Conservation (phyloP, 108 stramenopile species). For the Pseudonitzschia pungens region DNA sequence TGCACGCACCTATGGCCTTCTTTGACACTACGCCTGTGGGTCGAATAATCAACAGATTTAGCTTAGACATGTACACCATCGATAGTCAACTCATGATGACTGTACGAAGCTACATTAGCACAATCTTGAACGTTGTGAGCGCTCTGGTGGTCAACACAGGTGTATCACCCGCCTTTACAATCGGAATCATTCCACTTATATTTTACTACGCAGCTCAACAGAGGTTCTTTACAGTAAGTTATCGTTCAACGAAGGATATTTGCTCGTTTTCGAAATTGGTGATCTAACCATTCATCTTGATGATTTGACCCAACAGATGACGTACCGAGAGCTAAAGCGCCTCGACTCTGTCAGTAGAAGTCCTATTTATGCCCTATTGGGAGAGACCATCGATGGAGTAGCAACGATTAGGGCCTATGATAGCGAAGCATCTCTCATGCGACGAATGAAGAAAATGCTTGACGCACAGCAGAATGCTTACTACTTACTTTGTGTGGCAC, state of each 20-base stretch:
- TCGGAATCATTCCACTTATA: slow-evolving; percentile 60
- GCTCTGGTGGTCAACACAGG: slow-evolving; percentile 77
- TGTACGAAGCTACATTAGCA: slow-evolving; percentile 67
- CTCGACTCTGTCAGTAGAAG: slow-evolving; percentile 79
- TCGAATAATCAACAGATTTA: slow-evolving; percentile 58
- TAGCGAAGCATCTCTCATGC: slow-evolving; percentile 65
- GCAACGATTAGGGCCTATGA: slow-evolving; percentile 91
- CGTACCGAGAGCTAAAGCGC: slow-evolving; percentile 91
- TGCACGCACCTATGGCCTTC: slow-evolving; percentile 89
- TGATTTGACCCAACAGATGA: slow-evolving; percentile 30
- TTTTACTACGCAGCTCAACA: slow-evolving; percentile 74
- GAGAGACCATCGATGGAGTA: slow-evolving; percentile 91
- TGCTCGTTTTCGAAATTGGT: neutral
- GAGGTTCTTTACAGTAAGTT: slow-evolving; percentile 72
- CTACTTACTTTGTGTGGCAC: slow-evolving; percentile 20
- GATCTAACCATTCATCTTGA: neutral
- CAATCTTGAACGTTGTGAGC: slow-evolving; percentile 64
- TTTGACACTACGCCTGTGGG: slow-evolving; percentile 67
- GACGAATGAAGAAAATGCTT: slow-evolving; percentile 62
- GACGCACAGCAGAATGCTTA: slow-evolving; percentile 66
- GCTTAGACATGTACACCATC: slow-evolving; percentile 76
- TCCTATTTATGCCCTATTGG: slow-evolving; percentile 92
- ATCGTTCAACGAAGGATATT: neutral
- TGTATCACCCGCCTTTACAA: slow-evolving; percentile 56
- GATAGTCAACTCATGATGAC: slow-evolving; percentile 87